Conservation (phyloP, 176 grass and related monocot genomes). For the Chloris gayana region DNA sequence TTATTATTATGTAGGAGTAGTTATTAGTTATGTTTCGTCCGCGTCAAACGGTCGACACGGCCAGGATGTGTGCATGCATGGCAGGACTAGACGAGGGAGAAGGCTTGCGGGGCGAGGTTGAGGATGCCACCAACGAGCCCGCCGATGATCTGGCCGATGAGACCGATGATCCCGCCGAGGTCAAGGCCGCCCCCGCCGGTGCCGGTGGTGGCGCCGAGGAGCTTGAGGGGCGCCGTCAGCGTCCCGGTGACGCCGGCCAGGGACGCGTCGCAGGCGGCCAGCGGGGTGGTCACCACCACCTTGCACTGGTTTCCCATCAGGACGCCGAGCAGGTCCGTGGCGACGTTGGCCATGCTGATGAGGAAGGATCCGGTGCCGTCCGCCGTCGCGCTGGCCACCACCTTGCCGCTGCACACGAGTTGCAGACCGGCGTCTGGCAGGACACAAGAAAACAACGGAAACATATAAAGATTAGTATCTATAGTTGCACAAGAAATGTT, state of each 20-base stretch:
- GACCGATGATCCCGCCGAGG: conserved; percentile 1
- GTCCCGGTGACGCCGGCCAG: conserved; percentile 39
- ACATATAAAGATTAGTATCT: background rate
- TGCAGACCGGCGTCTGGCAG: conserved; percentile 52
- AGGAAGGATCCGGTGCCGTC: conserved; percentile 45
- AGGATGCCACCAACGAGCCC: conserved; percentile 12
- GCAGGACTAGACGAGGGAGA: conserved; percentile 30
- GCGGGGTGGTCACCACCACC: background rate
- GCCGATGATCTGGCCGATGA: background rate
- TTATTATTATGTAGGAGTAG: too few species aligned
- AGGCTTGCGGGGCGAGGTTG: conserved; percentile 1
- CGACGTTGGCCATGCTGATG: background rate
- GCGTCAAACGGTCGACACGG: background rate
- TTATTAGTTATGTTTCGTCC: too few species aligned
- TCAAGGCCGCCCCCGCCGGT: background rate
- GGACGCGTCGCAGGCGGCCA: conserved; percentile 45
- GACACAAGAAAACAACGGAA: background rate
- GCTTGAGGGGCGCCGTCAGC: conserved; percentile 48
- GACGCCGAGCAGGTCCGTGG: too few species aligned
- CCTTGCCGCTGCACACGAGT: conserved; percentile 40
- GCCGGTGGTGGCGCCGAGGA: background rate
- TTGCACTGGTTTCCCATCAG: background rate
- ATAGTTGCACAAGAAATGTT: background rate
- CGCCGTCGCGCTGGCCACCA: conserved; percentile 37
- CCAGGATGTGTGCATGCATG: background rate